phyloP scores from a whole-genome alignment of 768 basidiomycete genomes.

The Pleurotus tuoliensis region DNA sequence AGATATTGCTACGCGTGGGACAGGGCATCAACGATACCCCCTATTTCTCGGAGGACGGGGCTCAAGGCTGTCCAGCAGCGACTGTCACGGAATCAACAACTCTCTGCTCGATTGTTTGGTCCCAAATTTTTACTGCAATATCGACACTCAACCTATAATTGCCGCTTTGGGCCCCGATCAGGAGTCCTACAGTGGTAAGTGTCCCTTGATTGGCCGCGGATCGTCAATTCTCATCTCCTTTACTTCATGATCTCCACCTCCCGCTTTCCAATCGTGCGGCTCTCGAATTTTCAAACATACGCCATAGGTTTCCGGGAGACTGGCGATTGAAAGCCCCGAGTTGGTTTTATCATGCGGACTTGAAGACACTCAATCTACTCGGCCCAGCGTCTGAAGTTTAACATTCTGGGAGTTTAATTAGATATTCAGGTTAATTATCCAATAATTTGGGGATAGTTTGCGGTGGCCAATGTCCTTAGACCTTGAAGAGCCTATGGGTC shows the following conservation, averaged over 20 bases:
- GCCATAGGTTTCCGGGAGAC: no score
- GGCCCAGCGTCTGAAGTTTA: no score
- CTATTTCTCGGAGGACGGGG: not conserved
- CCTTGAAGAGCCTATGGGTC: not conserved
- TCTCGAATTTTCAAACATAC: not conserved
- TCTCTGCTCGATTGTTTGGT: not conserved
- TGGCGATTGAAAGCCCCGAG: no score
- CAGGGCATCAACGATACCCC: not conserved
- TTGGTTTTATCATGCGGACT: no score
- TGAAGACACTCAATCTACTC: no score
- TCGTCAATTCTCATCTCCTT: constrained; percentile 9
- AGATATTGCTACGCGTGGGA: not conserved
- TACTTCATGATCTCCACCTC: constrained; percentile 7
- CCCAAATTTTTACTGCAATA: not conserved
- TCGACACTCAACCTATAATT: not conserved
- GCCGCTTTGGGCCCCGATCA: constrained; percentile 4
- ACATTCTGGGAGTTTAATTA: no score
- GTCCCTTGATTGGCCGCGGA: constrained; percentile 2
- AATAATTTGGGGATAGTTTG: no score
- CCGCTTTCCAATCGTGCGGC: not conserved
- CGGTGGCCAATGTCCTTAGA: not conserved
- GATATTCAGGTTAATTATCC: no score
- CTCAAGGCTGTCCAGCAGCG: constrained; percentile 1
- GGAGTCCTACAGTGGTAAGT: not conserved
- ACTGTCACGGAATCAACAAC: not conserved